These are phyloP conservation scores for Xylaria sp. DNA, from an alignment of 2,329 filamentous ascomycete species.

Conservation along the genomic window DNA sequence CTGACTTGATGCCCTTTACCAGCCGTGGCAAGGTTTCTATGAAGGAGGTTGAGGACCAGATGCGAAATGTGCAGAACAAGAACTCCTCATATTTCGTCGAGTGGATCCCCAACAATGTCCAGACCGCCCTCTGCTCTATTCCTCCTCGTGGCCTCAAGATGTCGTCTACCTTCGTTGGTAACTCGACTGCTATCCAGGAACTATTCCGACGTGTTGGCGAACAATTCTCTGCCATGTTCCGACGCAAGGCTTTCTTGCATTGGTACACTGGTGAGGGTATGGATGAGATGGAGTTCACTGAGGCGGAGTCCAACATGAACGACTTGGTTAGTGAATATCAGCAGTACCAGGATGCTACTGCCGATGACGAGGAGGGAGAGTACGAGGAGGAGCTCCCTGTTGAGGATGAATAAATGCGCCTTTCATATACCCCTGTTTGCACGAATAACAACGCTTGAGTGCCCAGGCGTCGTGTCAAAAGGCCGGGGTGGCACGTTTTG, in stretches of 20 bases:
- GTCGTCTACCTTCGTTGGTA: conserved; percentile 98
- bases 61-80: conserved; percentile 99
- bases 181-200: conserved; percentile 99
- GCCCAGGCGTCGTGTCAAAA: conserved; percentile 26
- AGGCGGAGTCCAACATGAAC: conserved; percentile 99
- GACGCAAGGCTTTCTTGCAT: conserved; percentile 99
- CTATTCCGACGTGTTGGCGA: conserved; percentile 99
- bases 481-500: conserved; percentile 22
- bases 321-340: conserved; percentile 99
- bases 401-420: background rate
- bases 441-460: conserved; percentile 24
- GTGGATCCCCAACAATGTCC: conserved; percentile 99
- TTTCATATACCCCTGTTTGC: conserved; percentile 30
- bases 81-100: conserved; percentile 99
- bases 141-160: conserved; percentile 97
- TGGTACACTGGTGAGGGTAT: conserved; percentile 99
- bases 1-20: too few relatives aligned
- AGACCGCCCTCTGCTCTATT: conserved; percentile 98
- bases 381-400: conserved; percentile 72
- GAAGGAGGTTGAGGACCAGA: conserved; percentile 99
- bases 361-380: conserved; percentile 88
- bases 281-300: conserved; percentile 99
- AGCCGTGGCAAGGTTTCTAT: conserved; percentile 96
- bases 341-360: conserved; percentile 98
- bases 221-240: conserved; percentile 99